phyloP scores from a whole-genome alignment of 768 basidiomycete genomes.

The Termitomyces sp. region DNA sequence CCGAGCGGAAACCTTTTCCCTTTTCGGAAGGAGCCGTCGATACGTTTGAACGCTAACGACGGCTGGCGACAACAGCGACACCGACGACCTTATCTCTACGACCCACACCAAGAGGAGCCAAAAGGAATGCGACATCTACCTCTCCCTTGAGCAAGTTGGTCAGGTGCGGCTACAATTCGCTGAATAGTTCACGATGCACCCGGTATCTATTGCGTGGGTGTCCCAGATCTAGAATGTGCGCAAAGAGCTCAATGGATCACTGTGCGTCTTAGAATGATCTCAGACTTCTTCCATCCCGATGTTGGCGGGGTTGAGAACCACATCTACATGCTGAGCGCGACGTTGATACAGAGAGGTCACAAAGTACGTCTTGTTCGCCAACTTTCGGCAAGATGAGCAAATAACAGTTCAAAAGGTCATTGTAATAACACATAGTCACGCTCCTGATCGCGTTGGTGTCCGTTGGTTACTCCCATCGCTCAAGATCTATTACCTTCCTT shows the following conservation, averaged over 20 bases:
- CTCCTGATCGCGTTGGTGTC: conserved; percentile 80
- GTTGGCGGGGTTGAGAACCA: conserved; percentile 97
- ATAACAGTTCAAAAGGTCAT: conserved; percentile 60
- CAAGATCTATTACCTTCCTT: conserved; percentile 94
- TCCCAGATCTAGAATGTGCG: background rate
- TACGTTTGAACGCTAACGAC: background rate
- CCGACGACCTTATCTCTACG: too few relatives aligned
- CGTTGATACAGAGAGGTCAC: conserved; percentile 80
- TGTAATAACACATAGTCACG: conserved; percentile 90
- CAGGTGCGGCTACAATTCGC: background rate
- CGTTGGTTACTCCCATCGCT: conserved; percentile 85
- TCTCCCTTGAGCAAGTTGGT: background rate
- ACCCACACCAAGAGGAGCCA: background rate
- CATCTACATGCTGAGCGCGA: conserved; percentile 88
- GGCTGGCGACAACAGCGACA: background rate
- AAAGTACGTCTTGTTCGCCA: conserved; percentile 45
- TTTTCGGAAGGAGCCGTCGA: background rate
- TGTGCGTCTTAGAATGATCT: conserved; percentile 71
- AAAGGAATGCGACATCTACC: background rate
- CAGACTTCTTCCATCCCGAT: conserved; percentile 93
- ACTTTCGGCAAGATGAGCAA: background rate
- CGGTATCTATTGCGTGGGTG: conserved; percentile 34
- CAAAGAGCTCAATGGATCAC: background rate
- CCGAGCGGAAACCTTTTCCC: too few relatives aligned
- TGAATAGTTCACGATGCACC: conserved; percentile 20